These are phyloP conservation scores for Fusarium siculi DNA, from an alignment of 2,329 filamentous ascomycete genomes.

Conservation along the genomic window DNA sequence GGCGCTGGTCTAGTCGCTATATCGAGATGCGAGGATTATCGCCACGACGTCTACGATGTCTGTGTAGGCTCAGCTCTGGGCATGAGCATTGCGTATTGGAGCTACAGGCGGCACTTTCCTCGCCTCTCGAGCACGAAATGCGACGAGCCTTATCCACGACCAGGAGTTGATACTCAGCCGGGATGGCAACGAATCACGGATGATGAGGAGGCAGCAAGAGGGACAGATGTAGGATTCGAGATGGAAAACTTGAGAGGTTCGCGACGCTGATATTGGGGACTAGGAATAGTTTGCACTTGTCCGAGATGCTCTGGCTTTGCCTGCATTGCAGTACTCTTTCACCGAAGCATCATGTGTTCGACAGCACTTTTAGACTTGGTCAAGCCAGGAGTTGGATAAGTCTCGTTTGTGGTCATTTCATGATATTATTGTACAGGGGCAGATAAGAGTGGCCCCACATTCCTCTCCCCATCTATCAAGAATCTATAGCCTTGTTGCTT, in stretches of 20 bases:
- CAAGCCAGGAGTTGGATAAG: conserved; percentile 17
- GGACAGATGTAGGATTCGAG: conserved; percentile 53
- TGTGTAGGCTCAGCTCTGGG: conserved; percentile 70
- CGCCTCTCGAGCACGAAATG: conserved; percentile 62
- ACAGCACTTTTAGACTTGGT: conserved; percentile 21
- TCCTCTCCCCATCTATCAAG: conserved; percentile 44
- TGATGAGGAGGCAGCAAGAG: conserved; percentile 60
- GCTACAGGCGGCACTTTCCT: conserved; percentile 73
- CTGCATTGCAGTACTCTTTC: conserved; percentile 18
- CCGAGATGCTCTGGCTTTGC: conserved; percentile 12
- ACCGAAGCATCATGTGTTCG: not conserved
- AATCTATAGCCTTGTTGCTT: conserved; percentile 45
- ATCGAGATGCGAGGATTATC: conserved; percentile 75
- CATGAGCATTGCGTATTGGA: conserved; percentile 70
- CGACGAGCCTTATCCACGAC: conserved; percentile 66
- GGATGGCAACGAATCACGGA: conserved; percentile 61
- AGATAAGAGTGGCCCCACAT: conserved; percentile 36
- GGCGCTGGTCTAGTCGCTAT: conserved; percentile 76
- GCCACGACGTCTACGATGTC: conserved; percentile 78
- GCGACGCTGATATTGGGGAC: conserved; percentile 41
- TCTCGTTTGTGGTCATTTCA: conserved; percentile 42
- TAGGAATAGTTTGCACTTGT: conserved; percentile 40
- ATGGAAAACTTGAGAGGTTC: conserved; percentile 43
- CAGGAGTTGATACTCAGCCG: conserved; percentile 49
- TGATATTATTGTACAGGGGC: conserved; percentile 48